phyloP scores from a whole-genome alignment of 805 yeast genomes.

The Wickerhamomyces sydowiorum region DNA sequence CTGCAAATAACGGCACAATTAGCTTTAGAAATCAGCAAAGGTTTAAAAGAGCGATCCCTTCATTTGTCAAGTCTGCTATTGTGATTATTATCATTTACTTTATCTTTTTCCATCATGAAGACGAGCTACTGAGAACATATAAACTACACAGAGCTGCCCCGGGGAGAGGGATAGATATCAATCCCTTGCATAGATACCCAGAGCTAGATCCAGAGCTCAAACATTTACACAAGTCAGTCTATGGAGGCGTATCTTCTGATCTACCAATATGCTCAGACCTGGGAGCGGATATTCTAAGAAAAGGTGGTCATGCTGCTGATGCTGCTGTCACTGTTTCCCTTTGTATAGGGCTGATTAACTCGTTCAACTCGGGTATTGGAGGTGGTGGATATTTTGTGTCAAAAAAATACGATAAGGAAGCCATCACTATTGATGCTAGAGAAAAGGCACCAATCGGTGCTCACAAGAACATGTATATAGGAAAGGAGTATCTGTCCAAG shows the following conservation, averaged over 20 bases:
- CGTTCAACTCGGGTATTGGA: slow-evolving; percentile 85
- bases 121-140: background rate
- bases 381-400: slow-evolving; percentile 82
- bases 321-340: slow-evolving; percentile 86
- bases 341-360: slow-evolving; percentile 80
- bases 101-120: too few relatives aligned
- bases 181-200: slow-evolving; percentile 30
- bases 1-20: too few relatives aligned
- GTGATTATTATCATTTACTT: background rate
- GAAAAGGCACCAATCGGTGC: slow-evolving; percentile 77
- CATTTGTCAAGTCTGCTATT: too few relatives aligned
- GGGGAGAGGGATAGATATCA: slow-evolving; percentile 31
- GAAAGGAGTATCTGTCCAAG: slow-evolving; percentile 43
- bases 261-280: slow-evolving; percentile 31
- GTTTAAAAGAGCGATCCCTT: too few relatives aligned
- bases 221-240: slow-evolving; percentile 17
- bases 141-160: background rate
- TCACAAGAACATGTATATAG: slow-evolving; percentile 57
- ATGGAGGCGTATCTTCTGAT: slow-evolving; percentile 23
- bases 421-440: slow-evolving; percentile 73
- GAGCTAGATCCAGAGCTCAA: slow-evolving; percentile 27
- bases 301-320: slow-evolving; percentile 81
- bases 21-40: too few relatives aligned
- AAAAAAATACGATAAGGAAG: slow-evolving; percentile 33
- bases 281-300: slow-evolving; percentile 24